Evolutionary conservation across 495 filamentous ascomycete genomes (phyloP), one percentile per base, ranked within the genome.

Genomic region (Apodospora peruviana): DNA sequence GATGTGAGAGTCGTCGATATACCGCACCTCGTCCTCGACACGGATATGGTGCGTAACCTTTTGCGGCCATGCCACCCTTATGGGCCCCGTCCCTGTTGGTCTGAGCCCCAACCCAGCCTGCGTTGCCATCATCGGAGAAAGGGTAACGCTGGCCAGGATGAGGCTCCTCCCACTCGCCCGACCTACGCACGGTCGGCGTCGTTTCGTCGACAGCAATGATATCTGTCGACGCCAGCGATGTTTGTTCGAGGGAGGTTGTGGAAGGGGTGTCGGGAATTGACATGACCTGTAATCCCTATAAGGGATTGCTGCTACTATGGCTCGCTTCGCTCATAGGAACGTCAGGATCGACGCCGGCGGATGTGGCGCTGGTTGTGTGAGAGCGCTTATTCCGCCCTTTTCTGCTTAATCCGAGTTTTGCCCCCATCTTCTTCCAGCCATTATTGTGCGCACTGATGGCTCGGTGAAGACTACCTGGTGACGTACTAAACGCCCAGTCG

Each of bases 361-460:
- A 61, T 21, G 56, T 62, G 57, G 37, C 60, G 17, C 65, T 69
- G 34, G 72, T 60, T 21, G 69, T 64, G 58, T 72, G 61, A 12
- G 55, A 48, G 11, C 69, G 70, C 37, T 64, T 62, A 37, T 56
- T 69, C 40, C 70, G 72, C 45, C 57, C 60, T 48, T 78, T 83
- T 62, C 79, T 82, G 51, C 81, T 80, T 60, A 87, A 81, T 3
- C 86, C 84, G 20, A 94, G 65, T 65, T 84, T 88, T 44, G 81
- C 82, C 9, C 85, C 81, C 80, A 91, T 85, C 69, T 89, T 91
- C 72, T 89, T 93, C 88, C 88, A 94, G 47, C 80, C 72, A 50
- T 70, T 80, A 71, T 69, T 62, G 61, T 73, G 67, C n/a, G 57
- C 80, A 68, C 61, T 68, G 55, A 70, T 74, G 62, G 58, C 70